These are phyloP conservation scores for Suillus occidentalis DNA, from an alignment of 768 basidiomycete species.

Conservation along the genomic window DNA sequence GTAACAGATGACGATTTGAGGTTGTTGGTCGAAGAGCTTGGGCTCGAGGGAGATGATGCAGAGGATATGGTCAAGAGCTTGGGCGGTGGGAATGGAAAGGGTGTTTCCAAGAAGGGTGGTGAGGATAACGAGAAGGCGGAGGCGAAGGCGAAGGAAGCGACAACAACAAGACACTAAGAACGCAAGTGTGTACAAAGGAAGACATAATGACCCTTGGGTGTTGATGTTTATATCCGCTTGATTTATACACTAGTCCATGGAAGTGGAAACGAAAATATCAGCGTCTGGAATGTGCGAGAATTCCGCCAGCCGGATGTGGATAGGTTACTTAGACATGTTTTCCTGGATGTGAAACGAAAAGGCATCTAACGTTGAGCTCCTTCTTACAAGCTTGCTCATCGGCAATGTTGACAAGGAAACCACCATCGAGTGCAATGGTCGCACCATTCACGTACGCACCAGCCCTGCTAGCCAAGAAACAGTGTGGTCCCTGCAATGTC, in stretches of 20 bases:
- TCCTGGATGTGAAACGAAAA: background rate
- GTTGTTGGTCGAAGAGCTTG: conserved; percentile 71
- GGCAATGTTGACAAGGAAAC: conserved; percentile 46
- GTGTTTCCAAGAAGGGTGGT: conserved; percentile 13
- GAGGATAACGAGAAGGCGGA: conserved; percentile 11
- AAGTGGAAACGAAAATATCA: conserved; percentile 5
- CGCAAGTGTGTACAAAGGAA: conserved; percentile 9
- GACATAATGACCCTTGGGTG: background rate
- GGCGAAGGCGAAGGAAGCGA: conserved; percentile 10
- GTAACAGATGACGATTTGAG: conserved; percentile 74
- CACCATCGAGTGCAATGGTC: conserved; percentile 63
- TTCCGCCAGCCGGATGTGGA: background rate
- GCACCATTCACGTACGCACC: conserved; percentile 66
- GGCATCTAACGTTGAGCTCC: background rate
- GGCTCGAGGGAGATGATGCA: conserved; percentile 75
- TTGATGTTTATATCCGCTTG: conserved; percentile 8
- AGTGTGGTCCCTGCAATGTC: conserved; percentile 65
- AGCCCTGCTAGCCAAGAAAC: conserved; percentile 59
- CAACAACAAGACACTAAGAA: background rate
- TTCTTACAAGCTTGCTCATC: conserved; percentile 33
- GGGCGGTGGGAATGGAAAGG: conserved; percentile 28
- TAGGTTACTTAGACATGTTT: background rate
- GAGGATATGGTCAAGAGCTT: conserved; percentile 71
- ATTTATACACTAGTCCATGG: conserved; percentile 1
- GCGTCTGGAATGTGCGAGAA: background rate